Conservation (phyloP, 2,329 filamentous ascomycete species). For the Cryphonectria carpinicola region DNA sequence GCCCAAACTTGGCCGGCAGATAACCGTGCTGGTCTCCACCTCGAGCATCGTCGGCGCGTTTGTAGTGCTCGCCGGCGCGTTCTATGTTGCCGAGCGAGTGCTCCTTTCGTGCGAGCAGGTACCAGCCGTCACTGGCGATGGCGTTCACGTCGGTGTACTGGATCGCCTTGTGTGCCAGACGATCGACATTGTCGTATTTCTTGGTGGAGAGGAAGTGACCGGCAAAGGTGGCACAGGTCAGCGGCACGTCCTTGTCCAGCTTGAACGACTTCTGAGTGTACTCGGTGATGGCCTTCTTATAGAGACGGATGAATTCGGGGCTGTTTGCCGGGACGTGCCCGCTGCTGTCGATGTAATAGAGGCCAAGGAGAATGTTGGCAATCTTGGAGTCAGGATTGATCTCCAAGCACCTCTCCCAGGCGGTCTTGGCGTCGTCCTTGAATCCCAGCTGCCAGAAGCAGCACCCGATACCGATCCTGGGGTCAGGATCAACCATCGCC, state of each 20-base stretch:
- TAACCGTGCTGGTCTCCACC: constrained; percentile 91
- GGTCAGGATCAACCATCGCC: constrained; percentile 87
- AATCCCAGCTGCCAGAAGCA: constrained; percentile 97
- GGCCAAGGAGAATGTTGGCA: constrained; percentile 84
- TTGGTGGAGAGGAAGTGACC: constrained; percentile 87
- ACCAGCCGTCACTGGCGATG: constrained; percentile 97
- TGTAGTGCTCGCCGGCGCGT: constrained; percentile 84
- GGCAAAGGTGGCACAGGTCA: constrained; percentile 89
- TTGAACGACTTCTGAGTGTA: constrained; percentile 95
- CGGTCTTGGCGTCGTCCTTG: constrained; percentile 87
- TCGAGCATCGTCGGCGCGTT: constrained; percentile 85
- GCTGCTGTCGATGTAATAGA: constrained; percentile 88
- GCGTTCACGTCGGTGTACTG: constrained; percentile 95
- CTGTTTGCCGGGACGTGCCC: constrained; percentile 82
- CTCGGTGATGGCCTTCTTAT: constrained; percentile 92
- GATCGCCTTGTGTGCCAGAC: constrained; percentile 88
- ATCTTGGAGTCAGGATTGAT: constrained; percentile 83
- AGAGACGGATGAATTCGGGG: constrained; percentile 80
- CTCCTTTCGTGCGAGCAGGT: constrained; percentile 87
- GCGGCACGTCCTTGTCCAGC: constrained; percentile 84
- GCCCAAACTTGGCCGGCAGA: constrained; percentile 91
- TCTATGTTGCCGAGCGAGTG: constrained; percentile 78
- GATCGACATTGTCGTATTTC: constrained; percentile 79
- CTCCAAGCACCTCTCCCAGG: constrained; percentile 87
- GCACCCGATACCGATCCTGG: constrained; percentile 92